Evolutionary conservation across 345 rosid genomes (phyloP), one percentile per base, ranked within the genome.

Genomic region (Crucihimalaya himalaica): DNA sequence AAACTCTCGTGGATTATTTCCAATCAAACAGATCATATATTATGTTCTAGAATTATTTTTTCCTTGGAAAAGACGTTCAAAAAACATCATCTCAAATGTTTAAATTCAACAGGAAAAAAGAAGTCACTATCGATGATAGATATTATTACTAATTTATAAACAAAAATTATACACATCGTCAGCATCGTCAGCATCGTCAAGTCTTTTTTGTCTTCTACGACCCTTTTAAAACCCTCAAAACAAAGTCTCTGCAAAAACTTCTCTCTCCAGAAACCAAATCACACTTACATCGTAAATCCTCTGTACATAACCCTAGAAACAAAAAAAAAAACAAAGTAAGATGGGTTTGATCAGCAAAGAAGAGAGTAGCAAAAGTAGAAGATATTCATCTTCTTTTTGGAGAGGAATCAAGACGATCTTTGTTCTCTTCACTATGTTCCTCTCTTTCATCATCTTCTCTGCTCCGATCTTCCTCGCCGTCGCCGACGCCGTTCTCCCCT

Each of bases 381-480:
- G 84, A 87, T 79, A 77, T 50, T 80, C 32, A 81, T 54, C 45
- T 78, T 73, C 71, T 70, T 46, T 84, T 6, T 70, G 80, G 73
- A 83, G 99, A 77, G 88, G 78, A 12, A 51, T 92, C 14, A 94
- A 89, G 78, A 91, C 97, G 8, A 52, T 94, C 56, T 91, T 88
- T 29, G 87, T 94, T 85, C 70, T 94, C 51, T 72, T 88, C 75
- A 40, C 90, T 56, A 81, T 94, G 92, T 45, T 87, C 32, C 53
- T 94, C 42, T 94, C 97, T 42, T 86, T 94, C 51, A 84, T 94
- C 50, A 35, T 94, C 15, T 86, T 91, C 79, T 94, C 97, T 52
- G 96, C 95, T 15, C 99, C 99, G 0, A 76, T 91, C 75, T 83
- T 94, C 71, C 82, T 94, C 61, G 92, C 71, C 18, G 80, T 92